A percentile compares a stretch with the other conserved stretches of the same genome.
phyloP scores from a whole-genome alignment of 371 early-diverging fungal species.

The Smittium culicis region DNA sequence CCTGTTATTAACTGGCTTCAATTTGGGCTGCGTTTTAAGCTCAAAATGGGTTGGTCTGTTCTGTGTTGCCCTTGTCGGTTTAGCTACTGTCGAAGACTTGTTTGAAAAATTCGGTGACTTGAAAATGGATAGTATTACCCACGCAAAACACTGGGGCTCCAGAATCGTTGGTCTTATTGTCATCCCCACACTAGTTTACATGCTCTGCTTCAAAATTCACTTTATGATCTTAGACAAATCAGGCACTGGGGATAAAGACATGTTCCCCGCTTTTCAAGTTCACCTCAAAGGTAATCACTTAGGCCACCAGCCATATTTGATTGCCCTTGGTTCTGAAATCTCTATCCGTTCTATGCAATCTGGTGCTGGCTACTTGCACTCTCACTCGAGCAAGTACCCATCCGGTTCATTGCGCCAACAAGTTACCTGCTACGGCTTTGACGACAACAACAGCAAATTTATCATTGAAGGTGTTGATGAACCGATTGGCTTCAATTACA shows the following conservation, averaged over 20 bases:
- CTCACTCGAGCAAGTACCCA: constrained; percentile 90
- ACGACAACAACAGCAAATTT: constrained; percentile 96
- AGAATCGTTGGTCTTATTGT: constrained; percentile 69
- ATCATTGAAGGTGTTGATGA: constrained; percentile 32
- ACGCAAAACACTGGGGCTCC: constrained; percentile 62
- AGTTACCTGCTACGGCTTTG: constrained; percentile 94
- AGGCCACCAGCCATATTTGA: constrained; percentile 64
- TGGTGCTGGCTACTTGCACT: constrained; percentile 96
- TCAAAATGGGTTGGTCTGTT: constrained; percentile 99
- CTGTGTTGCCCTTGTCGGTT: constrained; percentile 87
- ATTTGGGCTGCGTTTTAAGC: constrained; percentile 82
- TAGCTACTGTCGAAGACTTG: constrained; percentile 87
- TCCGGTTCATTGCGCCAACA: constrained; percentile 91
- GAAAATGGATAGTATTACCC: constrained; percentile 45
- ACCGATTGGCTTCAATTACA: not conserved
- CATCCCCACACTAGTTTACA: constrained; percentile 77
- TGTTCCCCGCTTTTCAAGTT: constrained; percentile 98
- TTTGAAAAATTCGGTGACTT: constrained; percentile 84
- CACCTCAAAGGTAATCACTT: constrained; percentile 71
- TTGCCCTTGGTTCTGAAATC: constrained; percentile 83
- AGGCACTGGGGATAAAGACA: constrained; percentile 95
- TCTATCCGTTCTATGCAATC: constrained; percentile 74
- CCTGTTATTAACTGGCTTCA: constrained; percentile 75
- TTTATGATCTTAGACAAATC: constrained; percentile 76
- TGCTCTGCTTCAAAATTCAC: constrained; percentile 76